Base-by-base conservation (phyloP, 805 yeast genomes). In the Wickerhamomyces rabaulensis region DNA sequence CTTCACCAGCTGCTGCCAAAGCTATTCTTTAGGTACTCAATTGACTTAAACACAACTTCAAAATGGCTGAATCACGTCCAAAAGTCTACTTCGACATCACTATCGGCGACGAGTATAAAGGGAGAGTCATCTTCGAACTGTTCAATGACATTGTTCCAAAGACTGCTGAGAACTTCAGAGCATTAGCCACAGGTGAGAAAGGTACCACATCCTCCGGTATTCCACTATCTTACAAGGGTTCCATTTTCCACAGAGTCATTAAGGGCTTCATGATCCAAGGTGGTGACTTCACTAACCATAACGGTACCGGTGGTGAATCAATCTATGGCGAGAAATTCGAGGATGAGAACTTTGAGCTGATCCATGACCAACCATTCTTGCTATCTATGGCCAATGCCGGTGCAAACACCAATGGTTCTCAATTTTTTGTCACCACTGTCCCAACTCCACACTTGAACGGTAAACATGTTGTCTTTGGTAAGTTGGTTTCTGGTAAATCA, bases 331-430 rank as follows among this genome's bases (percentile, higher is more conserved):
- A 84, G 54, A 84, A 84, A 62, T 86, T 86, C 56, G 96, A 87
- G 61, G 99, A 92, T 64, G 99, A 92, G 66, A 85, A 84, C 66
- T 92, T 94, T 65, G 65, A 74, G 42, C 63, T 79, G 54, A 78
- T 75, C 52, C 98, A 92, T 63, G 89, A 82, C 53, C 76, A 76
- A 59, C 98, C 98, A 45, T 91, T 85, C 66, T 73, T 94, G 55
- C 76, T 92, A 56, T 87, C 96, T 8, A 94, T 92, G 98, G 98
- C 99, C 48, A 92, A 92, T 62, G 87, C 97, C 5, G 98, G 98
- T 16, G 90, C 96, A 49, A 81, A 84, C 65, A 92, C 98, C 42
- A 94, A 94, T 62, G 98, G 98, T 1, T 89, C 97, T 2, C 98
- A 92, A 68, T 94, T 89, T 59, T 92, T 92, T 66, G 82, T 92